Percentiles rank a stretch among this genome's conserved stretches.
Conservation (phyloP, 257 asterid species). For the Solanum microdontum region DNA sequence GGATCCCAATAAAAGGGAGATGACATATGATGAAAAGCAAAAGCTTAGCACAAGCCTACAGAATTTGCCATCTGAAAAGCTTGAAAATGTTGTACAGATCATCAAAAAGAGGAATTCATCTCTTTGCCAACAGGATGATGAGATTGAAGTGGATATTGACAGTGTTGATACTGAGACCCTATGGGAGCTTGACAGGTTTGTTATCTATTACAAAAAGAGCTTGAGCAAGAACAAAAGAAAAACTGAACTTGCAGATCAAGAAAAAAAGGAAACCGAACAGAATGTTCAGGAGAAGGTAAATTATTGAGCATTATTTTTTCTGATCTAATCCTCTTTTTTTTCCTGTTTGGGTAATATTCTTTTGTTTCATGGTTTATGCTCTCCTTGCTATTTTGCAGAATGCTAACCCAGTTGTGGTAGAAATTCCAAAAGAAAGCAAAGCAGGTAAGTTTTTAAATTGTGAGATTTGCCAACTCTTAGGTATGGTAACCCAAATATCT, state of each 20-base stretch:
- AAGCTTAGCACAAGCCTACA: conserved; percentile 65
- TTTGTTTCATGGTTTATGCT: neutral
- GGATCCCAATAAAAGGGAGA: conserved; percentile 80
- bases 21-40: conserved; percentile 92
- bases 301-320: neutral
- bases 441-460: conserved; percentile 26
- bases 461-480: neutral
- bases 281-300: conserved; percentile 44
- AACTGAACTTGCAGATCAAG: conserved; percentile 37
- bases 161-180: conserved; percentile 85
- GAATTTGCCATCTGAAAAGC: conserved; percentile 80
- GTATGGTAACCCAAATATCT: neutral
- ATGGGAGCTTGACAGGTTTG: conserved; percentile 95
- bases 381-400: conserved; percentile 15
- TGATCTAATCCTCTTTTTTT: neutral
- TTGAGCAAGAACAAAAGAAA: conserved; percentile 65
- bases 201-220: conserved; percentile 63
- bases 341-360: neutral
- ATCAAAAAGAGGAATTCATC: conserved; percentile 73
- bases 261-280: conserved; percentile 21
- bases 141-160: conserved; percentile 88
- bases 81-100: conserved; percentile 67
- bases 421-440: conserved; percentile 31
- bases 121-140: conserved; percentile 76
- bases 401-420: conserved; percentile 29